These are phyloP conservation scores for Geranomyces variabilis DNA, from an alignment of 192 early-diverging fungal species.

Conservation along the genomic window DNA sequence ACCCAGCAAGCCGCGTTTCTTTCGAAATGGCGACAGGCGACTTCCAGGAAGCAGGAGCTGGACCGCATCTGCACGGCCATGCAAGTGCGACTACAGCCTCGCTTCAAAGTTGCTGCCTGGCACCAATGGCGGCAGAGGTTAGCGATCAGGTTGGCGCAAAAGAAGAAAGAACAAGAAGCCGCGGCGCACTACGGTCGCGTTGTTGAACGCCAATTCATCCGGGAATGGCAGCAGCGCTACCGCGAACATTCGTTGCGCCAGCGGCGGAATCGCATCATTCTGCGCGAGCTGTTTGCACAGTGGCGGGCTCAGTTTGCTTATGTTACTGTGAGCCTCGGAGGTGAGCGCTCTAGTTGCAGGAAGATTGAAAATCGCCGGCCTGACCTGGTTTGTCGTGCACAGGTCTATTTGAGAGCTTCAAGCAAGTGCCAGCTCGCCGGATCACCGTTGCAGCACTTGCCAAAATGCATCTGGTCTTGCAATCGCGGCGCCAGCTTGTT, in stretches of 20 bases:
- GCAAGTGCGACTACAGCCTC: neutral
- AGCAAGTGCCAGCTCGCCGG: too few species aligned
- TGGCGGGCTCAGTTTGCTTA: neutral
- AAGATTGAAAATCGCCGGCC: too few species aligned
- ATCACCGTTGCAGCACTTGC: too few species aligned
- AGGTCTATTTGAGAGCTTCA: too few species aligned
- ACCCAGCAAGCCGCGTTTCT: neutral
- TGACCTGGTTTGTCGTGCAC: too few species aligned
- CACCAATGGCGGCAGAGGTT: neutral
- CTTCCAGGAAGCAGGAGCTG: neutral
- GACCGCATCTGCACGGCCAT: neutral
- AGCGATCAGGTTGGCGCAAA: neutral
- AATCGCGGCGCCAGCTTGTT: too few species aligned
- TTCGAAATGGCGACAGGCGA: neutral
- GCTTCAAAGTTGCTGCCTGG: neutral
- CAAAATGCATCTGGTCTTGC: too few species aligned
- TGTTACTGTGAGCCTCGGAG: neutral
- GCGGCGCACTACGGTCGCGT: neutral
- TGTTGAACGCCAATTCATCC: neutral
- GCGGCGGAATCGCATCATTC: neutral
- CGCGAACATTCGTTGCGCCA: neutral
- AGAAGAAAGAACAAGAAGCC: neutral
- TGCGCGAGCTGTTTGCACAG: neutral
- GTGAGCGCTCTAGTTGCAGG: too few species aligned
- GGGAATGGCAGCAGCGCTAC: constrained; percentile 1